phyloP scores from a whole-genome alignment of 2,329 filamentous ascomycete genomes.

The Monosporascus sp. region DNA sequence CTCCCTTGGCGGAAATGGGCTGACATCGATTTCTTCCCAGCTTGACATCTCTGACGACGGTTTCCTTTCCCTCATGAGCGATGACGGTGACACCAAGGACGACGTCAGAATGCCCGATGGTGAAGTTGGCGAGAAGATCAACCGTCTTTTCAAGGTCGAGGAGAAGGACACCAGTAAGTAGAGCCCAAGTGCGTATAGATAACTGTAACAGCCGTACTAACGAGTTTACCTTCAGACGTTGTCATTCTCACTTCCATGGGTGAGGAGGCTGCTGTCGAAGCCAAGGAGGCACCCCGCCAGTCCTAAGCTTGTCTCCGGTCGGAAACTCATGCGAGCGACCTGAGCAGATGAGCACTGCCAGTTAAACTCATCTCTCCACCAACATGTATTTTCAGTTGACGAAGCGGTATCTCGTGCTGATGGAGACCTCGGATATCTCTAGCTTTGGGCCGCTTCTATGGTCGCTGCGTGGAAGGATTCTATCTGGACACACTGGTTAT shows the following conservation, averaged over 20 bases:
- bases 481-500: conserved; percentile 41
- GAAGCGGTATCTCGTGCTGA: conserved; percentile 17
- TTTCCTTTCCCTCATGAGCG: conserved; percentile 90
- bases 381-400: conserved; percentile 5
- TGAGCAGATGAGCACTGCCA: conserved; percentile 8
- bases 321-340: conserved; percentile 12
- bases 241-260: conserved; percentile 94
- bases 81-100: conserved; percentile 83
- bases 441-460: conserved; percentile 27
- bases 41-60: conserved; percentile 90
- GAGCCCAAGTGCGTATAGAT: background rate
- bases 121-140: conserved; percentile 84
- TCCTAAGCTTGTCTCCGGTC: conserved; percentile 17
- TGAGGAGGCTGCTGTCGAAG: conserved; percentile 87
- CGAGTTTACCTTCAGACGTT: conserved; percentile 56
- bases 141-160: conserved; percentile 71
- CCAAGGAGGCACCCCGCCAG: conserved; percentile 76
- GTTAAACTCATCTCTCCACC: conserved; percentile 2
- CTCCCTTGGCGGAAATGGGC: background rate
- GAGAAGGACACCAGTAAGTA: conserved; percentile 90
- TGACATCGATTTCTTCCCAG: conserved; percentile 38
- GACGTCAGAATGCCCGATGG: conserved; percentile 91
- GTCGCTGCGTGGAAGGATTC: conserved; percentile 36
- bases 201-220: conserved; percentile 13
- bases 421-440: conserved; percentile 5